These are phyloP conservation scores for Coniochaeta ligniaria DNA, from an alignment of 2,329 filamentous ascomycete species.

Conservation along the genomic window DNA sequence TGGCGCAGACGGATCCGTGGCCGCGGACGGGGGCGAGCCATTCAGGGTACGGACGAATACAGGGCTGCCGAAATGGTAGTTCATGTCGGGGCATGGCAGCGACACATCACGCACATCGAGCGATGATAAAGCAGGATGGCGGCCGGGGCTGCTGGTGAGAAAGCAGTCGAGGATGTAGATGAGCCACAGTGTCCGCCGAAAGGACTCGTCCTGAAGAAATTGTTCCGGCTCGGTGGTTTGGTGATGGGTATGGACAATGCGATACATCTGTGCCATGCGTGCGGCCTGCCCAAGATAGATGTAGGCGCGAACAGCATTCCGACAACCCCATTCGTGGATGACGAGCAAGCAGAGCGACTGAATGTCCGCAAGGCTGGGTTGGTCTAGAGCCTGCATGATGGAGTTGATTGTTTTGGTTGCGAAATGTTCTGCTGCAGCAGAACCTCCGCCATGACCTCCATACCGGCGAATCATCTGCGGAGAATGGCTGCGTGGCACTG, in stretches of 20 bases:
- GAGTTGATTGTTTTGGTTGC: slow-evolving; percentile 49
- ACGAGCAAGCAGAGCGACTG: slow-evolving; percentile 54
- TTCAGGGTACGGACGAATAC: slow-evolving; percentile 50
- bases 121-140: slow-evolving; percentile 46
- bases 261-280: slow-evolving; percentile 59
- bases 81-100: slow-evolving; percentile 53
- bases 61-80: slow-evolving; percentile 55
- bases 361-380: slow-evolving; percentile 53
- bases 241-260: slow-evolving; percentile 50
- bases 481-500: slow-evolving; percentile 38
- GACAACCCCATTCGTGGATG: slow-evolving; percentile 56
- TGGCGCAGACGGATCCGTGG: slow-evolving; percentile 26
- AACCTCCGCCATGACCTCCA: slow-evolving; percentile 42
- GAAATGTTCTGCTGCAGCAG: slow-evolving; percentile 51
- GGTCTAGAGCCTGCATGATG: slow-evolving; percentile 51
- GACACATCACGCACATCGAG: slow-evolving; percentile 49
- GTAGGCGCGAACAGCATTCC: slow-evolving; percentile 56
- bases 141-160: slow-evolving; percentile 53
- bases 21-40: slow-evolving; percentile 29
- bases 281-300: slow-evolving; percentile 55
- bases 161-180: slow-evolving; percentile 58
- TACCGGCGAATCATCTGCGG: slow-evolving; percentile 49
- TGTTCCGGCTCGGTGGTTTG: slow-evolving; percentile 44
- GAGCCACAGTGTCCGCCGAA: slow-evolving; percentile 54
- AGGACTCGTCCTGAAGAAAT: slow-evolving; percentile 54